Conservation (phyloP, 2,329 filamentous ascomycete genomes). For the Penicillium nordicum region DNA sequence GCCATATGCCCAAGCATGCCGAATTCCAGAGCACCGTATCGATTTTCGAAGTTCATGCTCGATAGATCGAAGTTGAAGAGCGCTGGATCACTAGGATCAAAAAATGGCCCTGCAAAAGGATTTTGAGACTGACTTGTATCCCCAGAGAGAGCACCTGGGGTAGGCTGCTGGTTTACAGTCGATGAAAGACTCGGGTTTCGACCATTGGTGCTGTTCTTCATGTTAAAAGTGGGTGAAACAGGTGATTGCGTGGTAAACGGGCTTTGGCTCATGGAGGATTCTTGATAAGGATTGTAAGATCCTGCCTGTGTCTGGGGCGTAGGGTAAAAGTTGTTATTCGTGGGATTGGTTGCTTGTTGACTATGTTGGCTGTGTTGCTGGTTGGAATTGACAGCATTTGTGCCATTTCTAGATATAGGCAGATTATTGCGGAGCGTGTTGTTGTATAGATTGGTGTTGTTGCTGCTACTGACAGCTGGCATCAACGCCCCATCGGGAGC, state of each 20-base stretch:
- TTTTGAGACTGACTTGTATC: slow-evolving; percentile 41
- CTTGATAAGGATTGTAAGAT: slow-evolving; percentile 49
- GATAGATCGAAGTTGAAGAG: slow-evolving; percentile 95
- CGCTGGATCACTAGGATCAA: slow-evolving; percentile 87
- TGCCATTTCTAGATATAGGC: slow-evolving; percentile 33
- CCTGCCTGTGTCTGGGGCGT: slow-evolving; percentile 29
- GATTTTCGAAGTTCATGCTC: slow-evolving; percentile 90
- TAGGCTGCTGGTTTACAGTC: slow-evolving; percentile 48
- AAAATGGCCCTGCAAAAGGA: slow-evolving; percentile 59
- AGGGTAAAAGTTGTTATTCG: slow-evolving; percentile 33
- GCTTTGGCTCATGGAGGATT: slow-evolving; percentile 42
- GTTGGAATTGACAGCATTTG: slow-evolving; percentile 27
- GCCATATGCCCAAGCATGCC: slow-evolving; percentile 96
- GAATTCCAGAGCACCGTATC: slow-evolving; percentile 93
- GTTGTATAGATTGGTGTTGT: slow-evolving; percentile 53
- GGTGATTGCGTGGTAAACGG: slow-evolving; percentile 66
- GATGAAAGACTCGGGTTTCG: slow-evolving; percentile 35
- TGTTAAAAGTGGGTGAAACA: slow-evolving; percentile 67
- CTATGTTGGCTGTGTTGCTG: slow-evolving; percentile 13
- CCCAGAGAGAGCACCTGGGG: slow-evolving; percentile 46
- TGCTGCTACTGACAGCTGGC: slow-evolving; percentile 75
- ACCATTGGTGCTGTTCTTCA: slow-evolving; percentile 43
- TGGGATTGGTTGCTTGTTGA: slow-evolving; percentile 16
- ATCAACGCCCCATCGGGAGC: slow-evolving; percentile 84
- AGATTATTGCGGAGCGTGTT: slow-evolving; percentile 40